phyloP scores from a whole-genome alignment of 306 rosid genomes.

The Cicer arietinum region DNA sequence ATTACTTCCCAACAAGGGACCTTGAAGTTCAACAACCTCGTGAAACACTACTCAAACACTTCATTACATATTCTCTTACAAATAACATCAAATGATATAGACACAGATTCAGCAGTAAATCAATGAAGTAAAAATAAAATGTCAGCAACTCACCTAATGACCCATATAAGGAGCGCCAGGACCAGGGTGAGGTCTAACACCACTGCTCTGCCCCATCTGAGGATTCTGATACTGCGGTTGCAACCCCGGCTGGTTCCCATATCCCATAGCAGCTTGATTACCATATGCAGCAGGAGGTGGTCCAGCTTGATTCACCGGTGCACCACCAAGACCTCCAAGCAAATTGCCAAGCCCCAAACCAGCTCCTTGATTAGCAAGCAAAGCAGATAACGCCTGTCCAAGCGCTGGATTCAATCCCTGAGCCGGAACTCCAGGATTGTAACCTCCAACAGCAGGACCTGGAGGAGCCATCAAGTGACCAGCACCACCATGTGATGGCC shows the following conservation, averaged over 20 bases:
- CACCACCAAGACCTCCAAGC: constrained; percentile 70
- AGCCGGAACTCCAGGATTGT: constrained; percentile 53
- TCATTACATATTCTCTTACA: neutral
- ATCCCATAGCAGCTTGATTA: constrained; percentile 59
- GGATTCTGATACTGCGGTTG: constrained; percentile 73
- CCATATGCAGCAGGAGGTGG: constrained; percentile 61
- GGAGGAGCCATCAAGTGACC: constrained; percentile 68
- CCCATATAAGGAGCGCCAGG: constrained; percentile 76
- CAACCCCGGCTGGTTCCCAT: constrained; percentile 69
- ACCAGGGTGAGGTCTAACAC: constrained; percentile 72
- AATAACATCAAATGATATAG: neutral
- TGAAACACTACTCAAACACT: neutral
- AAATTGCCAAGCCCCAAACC: constrained; percentile 70
- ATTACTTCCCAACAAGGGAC: neutral
- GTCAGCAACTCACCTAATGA: constrained; percentile 62
- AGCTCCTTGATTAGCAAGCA: constrained; percentile 72
- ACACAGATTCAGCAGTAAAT: neutral
- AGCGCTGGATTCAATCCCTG: constrained; percentile 65
- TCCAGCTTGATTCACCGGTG: constrained; percentile 56
- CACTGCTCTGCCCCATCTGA: constrained; percentile 69
- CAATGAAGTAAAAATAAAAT: neutral
- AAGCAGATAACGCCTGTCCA: constrained; percentile 67
- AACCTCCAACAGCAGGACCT: constrained; percentile 61
- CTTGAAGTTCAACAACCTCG: neutral
- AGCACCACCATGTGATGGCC: constrained; percentile 46